Conservation (phyloP, 805 yeast species). For the Scheffersomyces coipomensis region DNA sequence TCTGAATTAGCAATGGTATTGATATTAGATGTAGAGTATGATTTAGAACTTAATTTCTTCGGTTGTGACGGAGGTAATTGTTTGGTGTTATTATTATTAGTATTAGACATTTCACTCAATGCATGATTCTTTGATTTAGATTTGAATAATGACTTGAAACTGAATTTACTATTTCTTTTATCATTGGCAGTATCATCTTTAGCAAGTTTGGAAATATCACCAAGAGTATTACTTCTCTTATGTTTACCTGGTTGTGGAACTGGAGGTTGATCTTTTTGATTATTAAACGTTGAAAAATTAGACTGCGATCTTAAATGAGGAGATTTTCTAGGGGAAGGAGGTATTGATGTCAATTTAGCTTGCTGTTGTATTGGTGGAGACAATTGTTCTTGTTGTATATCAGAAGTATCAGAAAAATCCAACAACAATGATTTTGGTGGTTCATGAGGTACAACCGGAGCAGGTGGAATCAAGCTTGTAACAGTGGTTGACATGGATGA, state of each 20-base stretch:
- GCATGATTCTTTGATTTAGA: conserved; percentile 32
- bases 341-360: neutral
- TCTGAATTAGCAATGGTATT: conserved; percentile 4
- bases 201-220: conserved; percentile 13
- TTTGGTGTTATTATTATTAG: neutral
- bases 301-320: conserved; percentile 22
- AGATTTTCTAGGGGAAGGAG: conserved; percentile 9
- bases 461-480: neutral
- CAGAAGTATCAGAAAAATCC: neutral
- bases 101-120: conserved; percentile 9
- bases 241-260: neutral
- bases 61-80: conserved; percentile 2
- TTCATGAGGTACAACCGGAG: neutral
- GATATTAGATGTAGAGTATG: conserved; percentile 31
- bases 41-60: conserved; percentile 20
- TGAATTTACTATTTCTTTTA: conserved; percentile 24
- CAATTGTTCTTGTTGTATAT: neutral
- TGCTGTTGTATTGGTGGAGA: neutral
- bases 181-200: conserved; percentile 7
- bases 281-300: conserved; percentile 13
- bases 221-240: conserved; percentile 18
- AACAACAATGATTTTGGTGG: neutral
- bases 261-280: neutral
- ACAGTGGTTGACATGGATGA: neutral
- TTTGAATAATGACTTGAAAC: conserved; percentile 38